Base-by-base conservation (phyloP, 768 basidiomycete species). In the Ramaria rubella region DNA sequence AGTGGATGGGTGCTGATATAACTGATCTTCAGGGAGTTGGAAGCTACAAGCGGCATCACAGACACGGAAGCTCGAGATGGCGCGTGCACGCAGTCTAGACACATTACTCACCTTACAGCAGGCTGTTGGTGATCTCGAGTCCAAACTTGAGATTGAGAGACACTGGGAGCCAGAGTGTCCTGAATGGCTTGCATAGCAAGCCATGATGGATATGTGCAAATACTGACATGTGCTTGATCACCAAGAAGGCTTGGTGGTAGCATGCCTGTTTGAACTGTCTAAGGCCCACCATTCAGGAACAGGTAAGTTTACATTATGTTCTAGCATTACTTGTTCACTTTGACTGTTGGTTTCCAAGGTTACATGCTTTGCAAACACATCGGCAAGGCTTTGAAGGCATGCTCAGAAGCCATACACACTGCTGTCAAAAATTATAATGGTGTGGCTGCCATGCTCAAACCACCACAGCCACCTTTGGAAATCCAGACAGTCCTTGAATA, bases 401-500 rank as follows among this genome's bases (percentile, higher is more conserved):
- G 65, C 2, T 60, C 63, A 44, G 59, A 62, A 27, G 60, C 65
- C 1, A 69, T 68, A 19, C 57, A 58, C 9, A 64, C 46, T 42
- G 71, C 71, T 0, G 57, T 72, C 15, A 60, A 57, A 6, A 33
- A 23, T 17, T 73, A 70, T 64, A 73, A 73, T 53, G 54, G 23
- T 12, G 67, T 64, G 1, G 69, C 69, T 14, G 33, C 54, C 3
- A 51, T 48, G 1, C 59, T 72, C 6, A 52, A 59, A n/a, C 66
- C 64, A 4, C 62, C 60, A 9, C 62, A 60, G 6, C 60, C 65
- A 4, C 46, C 60, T 2, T 51, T 72, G 2, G 66, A 67, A 19
- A 68, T 63, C 65, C 30, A 49, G 4, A 29, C 59, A 29, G 64
- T 72, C 5, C 58, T 63, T 0, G 60, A 69, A n/a, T 69, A 64